phyloP scores from a whole-genome alignment of 202 grass and related monocot genomes.

The Brachypodium distachyon region DNA sequence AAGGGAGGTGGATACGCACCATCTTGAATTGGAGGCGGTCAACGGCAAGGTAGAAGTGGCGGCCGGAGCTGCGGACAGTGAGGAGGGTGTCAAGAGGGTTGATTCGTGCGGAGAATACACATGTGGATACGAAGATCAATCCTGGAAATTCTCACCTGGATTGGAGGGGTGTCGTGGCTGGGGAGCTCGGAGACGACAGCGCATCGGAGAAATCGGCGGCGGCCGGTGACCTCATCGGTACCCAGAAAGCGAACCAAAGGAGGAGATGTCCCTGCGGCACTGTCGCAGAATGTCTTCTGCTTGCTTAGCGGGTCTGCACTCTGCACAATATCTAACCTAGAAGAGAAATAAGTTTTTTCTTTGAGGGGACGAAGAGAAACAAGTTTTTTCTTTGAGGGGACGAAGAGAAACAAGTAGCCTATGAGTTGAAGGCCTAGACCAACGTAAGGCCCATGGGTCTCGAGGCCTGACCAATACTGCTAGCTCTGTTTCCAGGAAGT shows the following conservation, averaged over 20 bases:
- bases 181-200: constrained; percentile 35
- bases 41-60: constrained; percentile 83
- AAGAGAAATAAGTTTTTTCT: neutral
- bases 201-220: constrained; percentile 34
- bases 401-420: neutral
- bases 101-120: neutral
- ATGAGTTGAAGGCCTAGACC: neutral
- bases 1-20: constrained; percentile 7
- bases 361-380: no score
- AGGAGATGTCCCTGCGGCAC: neutral
- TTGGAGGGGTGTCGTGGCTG: constrained; percentile 4
- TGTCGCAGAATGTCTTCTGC: no score
- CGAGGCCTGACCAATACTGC: no score
- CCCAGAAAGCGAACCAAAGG: neutral
- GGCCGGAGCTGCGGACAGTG: constrained; percentile 36
- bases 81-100: neutral
- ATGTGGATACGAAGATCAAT: neutral
- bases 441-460: neutral
- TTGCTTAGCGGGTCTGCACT: no score
- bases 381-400: no score
- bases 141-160: constrained; percentile 25
- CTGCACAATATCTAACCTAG: no score
- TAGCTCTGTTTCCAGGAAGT: no score
- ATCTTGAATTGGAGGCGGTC: constrained; percentile 88
- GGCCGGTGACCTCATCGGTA: constrained; percentile 25